Percentiles rank a stretch among this genome's conserved stretches.
Conservation (phyloP, 495 filamentous ascomycete species). For the Trichoderma reesei region DNA sequence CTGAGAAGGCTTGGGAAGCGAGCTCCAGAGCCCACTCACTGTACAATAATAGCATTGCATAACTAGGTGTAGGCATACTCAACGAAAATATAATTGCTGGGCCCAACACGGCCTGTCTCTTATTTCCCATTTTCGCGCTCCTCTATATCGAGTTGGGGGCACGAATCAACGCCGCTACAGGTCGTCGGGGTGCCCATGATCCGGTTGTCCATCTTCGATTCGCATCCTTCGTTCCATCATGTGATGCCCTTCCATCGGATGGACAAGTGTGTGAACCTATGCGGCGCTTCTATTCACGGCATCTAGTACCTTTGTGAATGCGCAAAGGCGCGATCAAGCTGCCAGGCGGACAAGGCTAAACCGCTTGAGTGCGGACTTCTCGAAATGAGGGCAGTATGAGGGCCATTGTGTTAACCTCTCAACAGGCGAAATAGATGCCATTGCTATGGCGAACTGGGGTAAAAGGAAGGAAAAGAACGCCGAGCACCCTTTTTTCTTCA, state of each 20-base stretch:
- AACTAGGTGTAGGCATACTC: neutral
- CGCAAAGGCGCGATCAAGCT: neutral
- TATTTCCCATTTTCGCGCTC: neutral
- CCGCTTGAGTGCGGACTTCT: no score
- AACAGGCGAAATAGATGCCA: neutral
- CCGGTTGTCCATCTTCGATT: no score
- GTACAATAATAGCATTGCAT: neutral
- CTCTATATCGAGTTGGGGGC: neutral
- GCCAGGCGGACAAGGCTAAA: neutral
- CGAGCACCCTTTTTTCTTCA: neutral
- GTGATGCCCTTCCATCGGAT: neutral
- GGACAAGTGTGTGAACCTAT: neutral
- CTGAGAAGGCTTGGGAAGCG: neutral
- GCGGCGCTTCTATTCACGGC: neutral
- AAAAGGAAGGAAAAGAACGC: neutral
- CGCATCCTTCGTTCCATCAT: neutral
- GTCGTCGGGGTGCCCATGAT: neutral
- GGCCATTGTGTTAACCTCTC: neutral
- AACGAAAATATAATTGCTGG: neutral
- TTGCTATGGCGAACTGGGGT: neutral
- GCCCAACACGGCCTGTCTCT: neutral
- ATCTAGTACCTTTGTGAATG: neutral
- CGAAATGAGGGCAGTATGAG: no score
- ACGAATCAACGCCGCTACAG: neutral
- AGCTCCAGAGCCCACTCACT: neutral